Base-by-base conservation (phyloP, 208 protist genomes). In the Leptomonas pyrrhocoris region DNA sequence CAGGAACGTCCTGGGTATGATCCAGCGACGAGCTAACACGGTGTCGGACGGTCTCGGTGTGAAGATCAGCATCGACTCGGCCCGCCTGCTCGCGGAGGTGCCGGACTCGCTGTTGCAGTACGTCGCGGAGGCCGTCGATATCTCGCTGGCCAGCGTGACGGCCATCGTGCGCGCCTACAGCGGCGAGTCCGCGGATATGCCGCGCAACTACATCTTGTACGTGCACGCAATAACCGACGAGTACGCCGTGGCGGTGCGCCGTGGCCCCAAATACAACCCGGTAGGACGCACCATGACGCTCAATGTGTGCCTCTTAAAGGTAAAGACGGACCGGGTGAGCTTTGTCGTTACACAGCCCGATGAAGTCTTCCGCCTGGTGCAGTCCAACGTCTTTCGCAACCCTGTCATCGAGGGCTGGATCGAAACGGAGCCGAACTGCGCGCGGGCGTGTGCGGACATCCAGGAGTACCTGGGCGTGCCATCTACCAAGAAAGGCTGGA, bases 401-500 rank as follows among this genome's bases (percentile, higher is more conserved):
- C 92, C 92, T 2, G 66, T 89, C 8, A 91, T 94, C 64, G 92
- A 96, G 73, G 85, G 89, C 23, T 96, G 88, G 87, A 86, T 94
- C 12, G 82, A 80, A 36, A 81, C 51, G 43, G 81, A 86, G 23
- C 79, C 65, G 16, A 80, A 77, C 50, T 88, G 83, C 56, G 77
- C 80, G 13, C 73, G 67, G 9, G 73, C 70, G 18, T 84, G 75
- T n/a, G 71, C 70, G 43, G 85, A 87, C 2, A 84, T 90, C 40
- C 76, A 74, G 27, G 61, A 77, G 27, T 73, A 85, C 38, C 72
- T 95, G 13, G 78, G 77, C 48, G 57, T 61, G 34, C 55, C 60
- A 13, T 48, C 38, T 2, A 43, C 1, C 50, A 56, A 40, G 42
- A 43, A 49, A 15, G 60, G 62, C 49, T 75, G 68, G 75, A 76